Conservation (phyloP, 495 filamentous ascomycete genomes). For the Lasiosphaeria hispida region DNA sequence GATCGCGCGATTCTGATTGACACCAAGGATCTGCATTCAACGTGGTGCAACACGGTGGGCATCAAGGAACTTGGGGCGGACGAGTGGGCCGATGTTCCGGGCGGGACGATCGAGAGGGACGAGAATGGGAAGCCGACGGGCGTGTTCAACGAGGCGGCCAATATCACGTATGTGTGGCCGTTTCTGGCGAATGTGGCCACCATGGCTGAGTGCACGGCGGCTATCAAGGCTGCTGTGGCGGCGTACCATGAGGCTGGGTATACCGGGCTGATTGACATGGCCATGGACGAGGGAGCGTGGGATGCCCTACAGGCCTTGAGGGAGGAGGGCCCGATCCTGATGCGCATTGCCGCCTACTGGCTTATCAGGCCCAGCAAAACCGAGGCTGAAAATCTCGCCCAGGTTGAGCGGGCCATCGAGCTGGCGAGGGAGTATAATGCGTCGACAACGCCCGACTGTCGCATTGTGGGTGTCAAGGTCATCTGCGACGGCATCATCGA, state of each 20-base stretch:
- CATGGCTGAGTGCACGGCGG: slow-evolving; percentile 52
- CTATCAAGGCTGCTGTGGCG: slow-evolving; percentile 47
- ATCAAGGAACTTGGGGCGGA: slow-evolving; percentile 51
- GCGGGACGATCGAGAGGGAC: slow-evolving; percentile 57
- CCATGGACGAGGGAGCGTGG: slow-evolving; percentile 65
- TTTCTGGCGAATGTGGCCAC: slow-evolving; percentile 51
- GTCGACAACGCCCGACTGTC: slow-evolving; percentile 49
- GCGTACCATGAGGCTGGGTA: slow-evolving; percentile 57
- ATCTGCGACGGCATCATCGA: slow-evolving; percentile 69
- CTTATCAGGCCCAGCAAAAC: slow-evolving; percentile 49
- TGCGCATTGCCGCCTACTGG: slow-evolving; percentile 65
- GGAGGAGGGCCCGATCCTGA: slow-evolving; percentile 41
- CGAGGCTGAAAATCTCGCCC: slow-evolving; percentile 42
- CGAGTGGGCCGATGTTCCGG: slow-evolving; percentile 49
- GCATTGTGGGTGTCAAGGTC: slow-evolving; percentile 64
- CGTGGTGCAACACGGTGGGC: slow-evolving; percentile 59
- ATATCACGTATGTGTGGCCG: slow-evolving; percentile 58
- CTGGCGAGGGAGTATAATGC: slow-evolving; percentile 48
- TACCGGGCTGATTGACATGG: slow-evolving; percentile 66
- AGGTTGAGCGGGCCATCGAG: slow-evolving; percentile 60
- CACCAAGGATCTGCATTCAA: slow-evolving; percentile 60
- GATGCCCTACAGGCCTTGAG: slow-evolving; percentile 51
- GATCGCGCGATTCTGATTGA: slow-evolving; percentile 60
- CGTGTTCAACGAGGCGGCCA: slow-evolving; percentile 57
- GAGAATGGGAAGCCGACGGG: slow-evolving; percentile 51